Evolutionary conservation across 1,284 basidiomycete genomes (phyloP), one percentile per base, ranked within the genome.

Genomic region (Fomes fomentarius): DNA sequence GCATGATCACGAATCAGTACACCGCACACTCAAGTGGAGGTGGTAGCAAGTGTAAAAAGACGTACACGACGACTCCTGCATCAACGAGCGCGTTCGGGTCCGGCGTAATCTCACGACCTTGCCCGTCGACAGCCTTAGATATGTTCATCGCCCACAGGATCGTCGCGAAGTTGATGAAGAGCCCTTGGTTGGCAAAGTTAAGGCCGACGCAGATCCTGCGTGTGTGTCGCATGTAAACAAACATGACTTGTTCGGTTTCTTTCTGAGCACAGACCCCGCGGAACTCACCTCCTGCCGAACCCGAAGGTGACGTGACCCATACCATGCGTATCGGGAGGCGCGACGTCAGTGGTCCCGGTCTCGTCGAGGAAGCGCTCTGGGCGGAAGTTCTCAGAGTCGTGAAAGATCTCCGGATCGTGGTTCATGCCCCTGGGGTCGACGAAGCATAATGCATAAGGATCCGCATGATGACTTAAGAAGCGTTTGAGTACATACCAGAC

Each of bases 281-380:
- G n/a, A 19, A 15, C 42, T 10, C 31, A 57, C 62, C 67, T 56
- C 14, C 65, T 38, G 5, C 68, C 68, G 35, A 64, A 69, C 9
- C 52, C 46, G 31, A 57, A 60, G 19, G 44, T 46, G 21, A 46
- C 44, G 31, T 46, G 44, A 19, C 44, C 44, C 44, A 46, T 46
- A 33, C 44, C 44, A 22, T 35, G 44, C 31, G 44, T 46, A 33
- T 46, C 44, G 17, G 44, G 44, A 2, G 44, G 44, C 19, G 44
- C 44, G 44, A 34, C 24, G 15, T 47, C 52, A 17, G 55, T 47
- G 1, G 31, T 44, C 10, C 60, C 58, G 19, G 41, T 47, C 19
- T 21, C 45, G 44, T 60, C 34, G 33, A 63, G 41, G 54, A 61
- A 63, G 15, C 61, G 52, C 37, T 56, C 58, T 2, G 67, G 67